Evolutionary conservation across 768 basidiomycete genomes (phyloP).

Genomic region (Rhizopogon vulgaris): DNA sequence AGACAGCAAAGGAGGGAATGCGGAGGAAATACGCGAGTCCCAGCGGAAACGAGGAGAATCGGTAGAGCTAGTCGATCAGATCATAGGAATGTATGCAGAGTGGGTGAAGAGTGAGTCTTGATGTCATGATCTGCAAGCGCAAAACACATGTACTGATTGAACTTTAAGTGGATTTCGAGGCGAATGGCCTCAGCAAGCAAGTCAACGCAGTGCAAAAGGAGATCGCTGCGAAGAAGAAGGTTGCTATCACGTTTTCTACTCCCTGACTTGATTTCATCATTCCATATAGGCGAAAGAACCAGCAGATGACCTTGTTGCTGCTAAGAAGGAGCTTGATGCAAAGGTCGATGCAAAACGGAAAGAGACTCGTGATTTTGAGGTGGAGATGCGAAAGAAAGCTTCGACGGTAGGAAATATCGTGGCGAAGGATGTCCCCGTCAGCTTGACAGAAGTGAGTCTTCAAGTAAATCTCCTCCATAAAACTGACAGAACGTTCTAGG

Average conservation of each 20-base stretch:
- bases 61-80: slow-evolving; percentile 90
- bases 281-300: slow-evolving; percentile 75
- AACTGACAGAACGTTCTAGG: slow-evolving; percentile 38
- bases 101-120: slow-evolving; percentile 85
- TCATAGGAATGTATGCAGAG: slow-evolving; percentile 84
- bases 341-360: slow-evolving; percentile 72
- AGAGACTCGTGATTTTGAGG: slow-evolving; percentile 71
- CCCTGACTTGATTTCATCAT: neutral
- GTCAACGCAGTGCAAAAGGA: slow-evolving; percentile 92
- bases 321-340: slow-evolving; percentile 82
- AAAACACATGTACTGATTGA: neutral
- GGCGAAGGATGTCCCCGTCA: slow-evolving; percentile 78
- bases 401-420: slow-evolving; percentile 89
- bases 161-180: slow-evolving; percentile 76
- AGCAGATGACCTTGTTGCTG: slow-evolving; percentile 79
- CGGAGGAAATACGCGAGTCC: slow-evolving; percentile 84
- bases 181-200: slow-evolving; percentile 70
- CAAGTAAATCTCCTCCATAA: neutral
- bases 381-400: slow-evolving; percentile 74
- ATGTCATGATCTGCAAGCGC: slow-evolving; percentile 5
- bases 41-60: slow-evolving; percentile 87
- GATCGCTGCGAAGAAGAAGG: slow-evolving; percentile 93
- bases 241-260: slow-evolving; percentile 14
- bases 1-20: slow-evolving; percentile 86
- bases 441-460: slow-evolving; percentile 71